These are phyloP conservation scores for Termitomyces sp. DNA, from an alignment of 768 basidiomycete genomes.

Conservation along the genomic window DNA sequence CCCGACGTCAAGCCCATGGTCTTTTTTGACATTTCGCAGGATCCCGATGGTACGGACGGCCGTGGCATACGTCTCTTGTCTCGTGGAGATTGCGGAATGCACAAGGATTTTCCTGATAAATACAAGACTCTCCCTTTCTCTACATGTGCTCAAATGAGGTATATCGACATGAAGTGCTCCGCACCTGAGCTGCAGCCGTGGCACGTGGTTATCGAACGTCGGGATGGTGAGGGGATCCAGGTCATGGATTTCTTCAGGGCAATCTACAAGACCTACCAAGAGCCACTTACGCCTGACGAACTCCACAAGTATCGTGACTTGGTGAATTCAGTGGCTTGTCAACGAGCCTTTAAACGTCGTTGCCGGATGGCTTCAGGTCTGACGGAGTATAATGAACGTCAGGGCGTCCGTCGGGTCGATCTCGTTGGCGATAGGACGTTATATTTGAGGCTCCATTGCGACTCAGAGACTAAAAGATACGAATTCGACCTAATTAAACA, in stretches of 20 bases:
- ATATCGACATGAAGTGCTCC: slow-evolving; percentile 42
- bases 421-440: slow-evolving; percentile 44
- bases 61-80: slow-evolving; percentile 4
- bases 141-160: background rate
- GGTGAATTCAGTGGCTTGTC: slow-evolving; percentile 26
- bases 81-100: background rate
- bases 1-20: slow-evolving; percentile 4
- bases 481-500: background rate
- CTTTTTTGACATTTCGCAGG: slow-evolving; percentile 7
- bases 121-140: slow-evolving; percentile 30
- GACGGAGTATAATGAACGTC: slow-evolving; percentile 32
- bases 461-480: background rate
- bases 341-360: slow-evolving; percentile 38
- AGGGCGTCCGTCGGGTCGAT: slow-evolving; percentile 54
- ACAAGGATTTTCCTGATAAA: slow-evolving; percentile 22
- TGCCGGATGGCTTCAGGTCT: slow-evolving; percentile 37
- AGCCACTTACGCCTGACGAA: slow-evolving; percentile 40
- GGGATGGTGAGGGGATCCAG: slow-evolving; percentile 33
- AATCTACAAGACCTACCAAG: slow-evolving; percentile 44
- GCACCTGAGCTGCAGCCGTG: slow-evolving; percentile 30
- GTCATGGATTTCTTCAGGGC: slow-evolving; percentile 54
- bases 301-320: slow-evolving; percentile 16
- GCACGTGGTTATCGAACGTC: slow-evolving; percentile 36
- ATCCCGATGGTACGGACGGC: background rate
- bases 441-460: slow-evolving; percentile 41